Conservation (phyloP, 108 stramenopile genomes). For the Cylindrotheca closterium region DNA sequence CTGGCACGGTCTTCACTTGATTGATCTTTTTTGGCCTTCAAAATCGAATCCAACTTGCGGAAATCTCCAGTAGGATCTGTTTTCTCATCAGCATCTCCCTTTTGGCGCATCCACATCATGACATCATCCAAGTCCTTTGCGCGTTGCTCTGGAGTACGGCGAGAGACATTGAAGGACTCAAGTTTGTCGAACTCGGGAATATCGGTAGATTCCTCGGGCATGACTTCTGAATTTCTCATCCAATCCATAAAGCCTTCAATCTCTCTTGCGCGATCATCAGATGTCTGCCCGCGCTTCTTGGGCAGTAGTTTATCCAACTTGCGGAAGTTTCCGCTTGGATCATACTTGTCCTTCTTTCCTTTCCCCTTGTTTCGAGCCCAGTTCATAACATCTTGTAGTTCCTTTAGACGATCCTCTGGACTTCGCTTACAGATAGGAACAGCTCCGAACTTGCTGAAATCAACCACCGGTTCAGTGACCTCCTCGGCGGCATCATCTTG, state of each 20-base stretch:
- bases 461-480: slow-evolving; percentile 1
- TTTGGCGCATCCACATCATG: slow-evolving; percentile 34
- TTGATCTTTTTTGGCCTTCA: slow-evolving; percentile 18
- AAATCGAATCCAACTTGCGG: slow-evolving; percentile 23
- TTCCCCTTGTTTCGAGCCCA: slow-evolving; percentile 23
- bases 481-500: slow-evolving; percentile 1
- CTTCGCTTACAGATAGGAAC: background rate
- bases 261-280: slow-evolving; percentile 15
- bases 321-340: slow-evolving; percentile 28
- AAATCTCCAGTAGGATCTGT: slow-evolving; percentile 23
- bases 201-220: background rate
- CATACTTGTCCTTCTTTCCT: slow-evolving; percentile 14
- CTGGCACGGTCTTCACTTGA: slow-evolving; percentile 19
- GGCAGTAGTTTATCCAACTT: slow-evolving; percentile 22
- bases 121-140: slow-evolving; percentile 23
- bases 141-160: slow-evolving; percentile 27
- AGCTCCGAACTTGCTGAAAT: slow-evolving; percentile 8
- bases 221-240: slow-evolving; percentile 14
- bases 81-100: slow-evolving; percentile 4
- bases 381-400: slow-evolving; percentile 11
- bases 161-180: background rate
- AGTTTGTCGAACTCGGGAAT: slow-evolving; percentile 9
- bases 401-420: slow-evolving; percentile 8
- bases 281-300: slow-evolving; percentile 22
- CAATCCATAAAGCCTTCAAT: slow-evolving; percentile 16